These are phyloP conservation scores for Irpex sp. DNA, from an alignment of 1,284 basidiomycete species.

Conservation along the genomic window DNA sequence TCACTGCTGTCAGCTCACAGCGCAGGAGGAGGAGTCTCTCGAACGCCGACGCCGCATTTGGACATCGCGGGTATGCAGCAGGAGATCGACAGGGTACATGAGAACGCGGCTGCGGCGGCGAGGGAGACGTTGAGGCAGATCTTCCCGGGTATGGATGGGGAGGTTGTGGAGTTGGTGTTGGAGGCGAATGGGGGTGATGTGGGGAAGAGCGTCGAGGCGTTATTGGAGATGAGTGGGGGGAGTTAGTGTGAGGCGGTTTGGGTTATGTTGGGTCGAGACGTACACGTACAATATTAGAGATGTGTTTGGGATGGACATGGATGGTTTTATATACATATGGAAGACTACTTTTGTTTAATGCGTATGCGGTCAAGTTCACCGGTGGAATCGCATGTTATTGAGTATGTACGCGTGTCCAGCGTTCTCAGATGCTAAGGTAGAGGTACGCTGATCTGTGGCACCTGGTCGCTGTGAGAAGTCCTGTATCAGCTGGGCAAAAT, in stretches of 20 bases:
- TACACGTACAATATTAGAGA: too few relatives aligned
- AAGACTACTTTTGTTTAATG: too few relatives aligned
- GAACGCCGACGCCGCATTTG: constrained; percentile 66
- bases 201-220: constrained; percentile 82
- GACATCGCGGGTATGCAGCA: constrained; percentile 69
- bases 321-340: too few relatives aligned
- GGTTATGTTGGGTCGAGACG: too few relatives aligned
- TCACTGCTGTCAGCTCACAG: constrained; percentile 25
- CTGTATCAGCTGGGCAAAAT: background rate
- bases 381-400: too few relatives aligned
- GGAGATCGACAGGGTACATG: constrained; percentile 77
- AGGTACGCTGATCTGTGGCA: background rate
- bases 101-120: constrained; percentile 61
- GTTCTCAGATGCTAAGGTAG: too few relatives aligned
- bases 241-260: background rate
- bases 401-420: too few relatives aligned
- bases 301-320: too few relatives aligned
- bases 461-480: background rate
- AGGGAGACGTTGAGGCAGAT: constrained; percentile 79
- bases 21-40: constrained; percentile 42
- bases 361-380: too few relatives aligned
- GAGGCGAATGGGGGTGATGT: constrained; percentile 87
- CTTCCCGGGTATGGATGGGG: constrained; percentile 77
- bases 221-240: constrained; percentile 74
- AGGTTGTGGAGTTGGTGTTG: constrained; percentile 83